Conservation (phyloP, 2,329 filamentous ascomycete species). For the Fusarium sp. region DNA sequence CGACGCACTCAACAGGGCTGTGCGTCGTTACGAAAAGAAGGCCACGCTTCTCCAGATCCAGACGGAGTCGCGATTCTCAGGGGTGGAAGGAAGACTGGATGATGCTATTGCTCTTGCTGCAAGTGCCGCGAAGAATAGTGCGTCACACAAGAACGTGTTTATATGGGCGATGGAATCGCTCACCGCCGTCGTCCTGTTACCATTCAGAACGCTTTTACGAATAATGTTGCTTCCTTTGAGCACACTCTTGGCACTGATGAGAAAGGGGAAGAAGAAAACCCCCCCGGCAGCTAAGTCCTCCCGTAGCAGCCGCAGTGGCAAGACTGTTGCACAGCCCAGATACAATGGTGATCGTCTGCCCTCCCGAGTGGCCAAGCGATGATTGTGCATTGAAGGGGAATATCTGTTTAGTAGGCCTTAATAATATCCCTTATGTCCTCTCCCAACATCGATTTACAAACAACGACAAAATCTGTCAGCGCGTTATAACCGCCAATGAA, state of each 20-base stretch:
- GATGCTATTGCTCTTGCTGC: slow-evolving; percentile 86
- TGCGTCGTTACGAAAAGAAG: slow-evolving; percentile 92
- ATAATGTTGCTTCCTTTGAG: slow-evolving; percentile 60
- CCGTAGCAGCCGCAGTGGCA: slow-evolving; percentile 44
- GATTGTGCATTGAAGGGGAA: neutral
- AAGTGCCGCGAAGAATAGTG: slow-evolving; percentile 71
- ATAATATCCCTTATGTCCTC: slow-evolving; percentile 17
- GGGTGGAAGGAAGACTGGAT: slow-evolving; percentile 76
- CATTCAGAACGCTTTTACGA: slow-evolving; percentile 56
- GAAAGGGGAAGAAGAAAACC: slow-evolving; percentile 50
- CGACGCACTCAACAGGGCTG: slow-evolving; percentile 87
- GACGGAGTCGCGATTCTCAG: slow-evolving; percentile 79
- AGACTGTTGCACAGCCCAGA: slow-evolving; percentile 47
- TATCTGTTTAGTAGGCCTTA: slow-evolving; percentile 5
- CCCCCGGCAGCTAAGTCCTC: slow-evolving; percentile 37
- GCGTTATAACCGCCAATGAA: neutral
- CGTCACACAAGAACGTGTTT: slow-evolving; percentile 53
- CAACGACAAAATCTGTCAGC: neutral
- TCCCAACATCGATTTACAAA: neutral
- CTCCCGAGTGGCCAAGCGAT: slow-evolving; percentile 51
- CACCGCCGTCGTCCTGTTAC: slow-evolving; percentile 55
- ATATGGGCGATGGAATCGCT: slow-evolving; percentile 55
- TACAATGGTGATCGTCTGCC: slow-evolving; percentile 55
- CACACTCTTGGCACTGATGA: slow-evolving; percentile 53
- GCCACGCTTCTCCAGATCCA: slow-evolving; percentile 79